Base-by-base conservation (phyloP, 139 green algal species). In the Ettlia oleoabundans region DNA sequence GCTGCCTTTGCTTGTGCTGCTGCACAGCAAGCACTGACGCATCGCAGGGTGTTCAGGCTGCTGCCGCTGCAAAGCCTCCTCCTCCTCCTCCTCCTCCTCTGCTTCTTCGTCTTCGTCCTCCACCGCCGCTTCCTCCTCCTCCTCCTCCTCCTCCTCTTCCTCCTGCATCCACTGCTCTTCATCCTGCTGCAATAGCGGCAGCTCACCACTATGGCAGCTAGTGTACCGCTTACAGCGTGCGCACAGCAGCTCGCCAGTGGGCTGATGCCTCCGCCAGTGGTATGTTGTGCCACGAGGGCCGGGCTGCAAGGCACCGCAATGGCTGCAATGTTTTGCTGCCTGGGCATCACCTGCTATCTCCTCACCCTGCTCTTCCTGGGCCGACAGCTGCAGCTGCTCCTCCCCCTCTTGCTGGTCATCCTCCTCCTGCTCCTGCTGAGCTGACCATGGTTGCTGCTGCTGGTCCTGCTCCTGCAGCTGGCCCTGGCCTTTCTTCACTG, bases 21-120 rank as follows among this genome's bases (percentile, higher is more conserved):
- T 21, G 66, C 66, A 73, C 37, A 35, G 32, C 66, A 73, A 37
- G 66, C 66, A 73, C 7, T 13, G 66, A 24, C 66, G 66, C 37
- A 9, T 1, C 62, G n/a, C n/a, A n/a, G n/a, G n/a, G n/a, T n/a
- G n/a, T n/a, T n/a, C n/a, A n/a, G n/a, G n/a, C n/a, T n/a, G n/a
- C n/a, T n/a, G n/a, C n/a, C n/a, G n/a, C n/a, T n/a, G n/a, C n/a
- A n/a, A n/a, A n/a, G n/a, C n/a, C n/a, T n/a, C n/a, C n/a, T n/a
- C n/a, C n/a, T n/a, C n/a, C n/a, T n/a, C n/a, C n/a, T n/a, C n/a
- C n/a, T n/a, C n/a, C n/a, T n/a, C n/a, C n/a, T n/a, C n/a, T n/a
- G n/a, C n/a, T n/a, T n/a, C n/a, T n/a, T n/a, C n/a, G n/a, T n/a
- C n/a, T n/a, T n/a, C n/a, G n/a, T n/a, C n/a, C n/a, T n/a, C n/a